A percentile compares a stretch with the other conserved stretches of the same genome.
phyloP scores from a whole-genome alignment of 257 asterid genomes.

The Gynochthodes officinalis region DNA sequence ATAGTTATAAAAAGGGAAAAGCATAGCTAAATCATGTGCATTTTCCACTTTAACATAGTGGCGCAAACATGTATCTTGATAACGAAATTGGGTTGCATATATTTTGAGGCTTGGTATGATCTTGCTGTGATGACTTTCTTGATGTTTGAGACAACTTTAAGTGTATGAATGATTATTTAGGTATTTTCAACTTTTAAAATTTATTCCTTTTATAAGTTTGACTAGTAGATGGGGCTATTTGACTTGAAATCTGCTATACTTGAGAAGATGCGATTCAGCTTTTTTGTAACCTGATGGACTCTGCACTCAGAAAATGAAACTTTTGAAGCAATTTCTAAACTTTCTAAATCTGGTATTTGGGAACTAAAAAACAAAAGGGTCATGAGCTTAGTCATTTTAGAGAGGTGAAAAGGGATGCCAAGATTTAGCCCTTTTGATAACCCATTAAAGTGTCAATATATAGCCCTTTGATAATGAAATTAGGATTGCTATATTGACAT shows the following conservation, averaged over 20 bases:
- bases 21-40: neutral
- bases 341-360: neutral
- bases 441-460: too few species aligned
- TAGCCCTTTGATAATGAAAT: neutral
- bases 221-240: neutral
- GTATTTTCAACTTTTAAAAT: neutral
- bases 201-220: neutral
- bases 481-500: neutral
- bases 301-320: neutral
- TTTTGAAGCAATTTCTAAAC: neutral
- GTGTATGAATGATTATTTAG: neutral
- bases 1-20: neutral
- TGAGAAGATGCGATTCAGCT: neutral
- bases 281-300: neutral
- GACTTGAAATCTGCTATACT: neutral
- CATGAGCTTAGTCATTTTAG: neutral
- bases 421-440: conserved; percentile 1
- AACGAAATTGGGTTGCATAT: neutral
- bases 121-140: neutral
- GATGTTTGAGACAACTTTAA: neutral
- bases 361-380: neutral
- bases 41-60: neutral
- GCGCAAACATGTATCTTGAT: neutral
- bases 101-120: neutral
- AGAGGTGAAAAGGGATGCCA: neutral